Conservation (phyloP, 768 basidiomycete genomes). For the Hygrocybe punicea region DNA sequence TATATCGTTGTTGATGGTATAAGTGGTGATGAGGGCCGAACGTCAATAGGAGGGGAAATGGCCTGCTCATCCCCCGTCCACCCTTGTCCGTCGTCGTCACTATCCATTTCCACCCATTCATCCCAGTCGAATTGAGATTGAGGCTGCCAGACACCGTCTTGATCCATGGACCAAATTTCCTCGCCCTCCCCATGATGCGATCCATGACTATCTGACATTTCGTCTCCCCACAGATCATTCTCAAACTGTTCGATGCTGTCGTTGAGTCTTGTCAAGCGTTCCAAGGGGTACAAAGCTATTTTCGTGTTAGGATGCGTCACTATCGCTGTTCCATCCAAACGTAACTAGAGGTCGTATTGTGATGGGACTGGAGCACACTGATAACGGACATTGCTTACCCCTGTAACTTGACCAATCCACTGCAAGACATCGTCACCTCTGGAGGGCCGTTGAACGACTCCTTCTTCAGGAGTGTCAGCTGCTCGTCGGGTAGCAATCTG, state of each 20-base stretch:
- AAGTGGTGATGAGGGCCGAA: constrained; percentile 17
- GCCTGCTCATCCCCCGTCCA: not conserved
- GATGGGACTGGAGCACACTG: constrained; percentile 9
- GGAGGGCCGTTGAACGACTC: constrained; percentile 42
- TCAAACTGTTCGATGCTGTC: constrained; percentile 81
- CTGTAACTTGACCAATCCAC: constrained; percentile 88
- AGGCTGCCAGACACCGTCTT: constrained; percentile 40
- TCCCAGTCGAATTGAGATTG: constrained; percentile 37
- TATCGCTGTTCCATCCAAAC: constrained; percentile 68
- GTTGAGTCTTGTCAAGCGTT: constrained; percentile 69
- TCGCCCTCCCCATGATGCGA: constrained; percentile 45
- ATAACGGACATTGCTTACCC: constrained; percentile 40
- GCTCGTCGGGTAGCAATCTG: constrained; percentile 49
- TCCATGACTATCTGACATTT: constrained; percentile 44
- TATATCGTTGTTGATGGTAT: constrained; percentile 10
- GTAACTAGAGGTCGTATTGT: constrained; percentile 46
- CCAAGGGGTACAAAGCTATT: constrained; percentile 50
- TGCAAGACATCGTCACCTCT: constrained; percentile 43
- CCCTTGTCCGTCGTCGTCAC: constrained; percentile 5
- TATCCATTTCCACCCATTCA: constrained; percentile 38
- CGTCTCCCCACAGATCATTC: constrained; percentile 58
- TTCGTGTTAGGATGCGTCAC: constrained; percentile 63
- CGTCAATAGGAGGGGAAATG: not conserved
- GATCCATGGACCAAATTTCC: constrained; percentile 41
- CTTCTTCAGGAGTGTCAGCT: constrained; percentile 38